A percentile compares a stretch with the other conserved stretches of the same genome.
These are phyloP conservation scores for Albifimbria verrucaria DNA, from an alignment of 2,329 filamentous ascomycete genomes.

Conservation along the genomic window DNA sequence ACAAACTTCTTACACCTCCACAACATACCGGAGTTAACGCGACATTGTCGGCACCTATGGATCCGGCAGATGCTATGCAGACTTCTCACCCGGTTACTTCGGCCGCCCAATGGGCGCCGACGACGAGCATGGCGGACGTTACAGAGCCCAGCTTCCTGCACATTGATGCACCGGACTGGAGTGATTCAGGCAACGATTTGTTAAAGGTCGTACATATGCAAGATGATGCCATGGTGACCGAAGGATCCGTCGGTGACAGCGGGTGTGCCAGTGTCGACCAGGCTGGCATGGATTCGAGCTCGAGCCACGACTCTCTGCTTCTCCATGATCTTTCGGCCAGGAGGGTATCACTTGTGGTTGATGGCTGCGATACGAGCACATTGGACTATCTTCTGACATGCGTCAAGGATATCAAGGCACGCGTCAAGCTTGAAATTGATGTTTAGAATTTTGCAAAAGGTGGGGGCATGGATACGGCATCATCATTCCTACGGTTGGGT, in stretches of 20 bases:
- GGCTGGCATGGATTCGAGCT: background rate
- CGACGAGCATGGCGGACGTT: background rate
- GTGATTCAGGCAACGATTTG: background rate
- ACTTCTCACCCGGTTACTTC: background rate
- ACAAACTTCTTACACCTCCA: background rate
- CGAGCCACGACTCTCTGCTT: background rate
- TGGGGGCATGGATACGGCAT: background rate
- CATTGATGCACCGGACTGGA: constrained; percentile 1
- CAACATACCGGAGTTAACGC: background rate
- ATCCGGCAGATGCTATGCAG: background rate
- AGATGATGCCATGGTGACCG: background rate
- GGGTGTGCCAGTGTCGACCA: background rate
- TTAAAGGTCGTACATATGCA: background rate
- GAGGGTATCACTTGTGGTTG: background rate
- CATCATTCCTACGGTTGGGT: background rate
- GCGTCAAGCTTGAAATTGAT: constrained; percentile 1
- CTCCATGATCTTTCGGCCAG: background rate
- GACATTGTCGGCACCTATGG: background rate
- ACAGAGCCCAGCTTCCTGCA: background rate
- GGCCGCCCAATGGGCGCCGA: background rate
- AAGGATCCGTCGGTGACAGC: background rate
- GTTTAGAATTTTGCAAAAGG: background rate
- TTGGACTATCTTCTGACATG: constrained; percentile 2
- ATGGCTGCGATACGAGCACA: background rate
- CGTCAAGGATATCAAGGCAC: constrained; percentile 1